Conservation (phyloP, 129 eudicot species). For the Escallonia herrerae region DNA sequence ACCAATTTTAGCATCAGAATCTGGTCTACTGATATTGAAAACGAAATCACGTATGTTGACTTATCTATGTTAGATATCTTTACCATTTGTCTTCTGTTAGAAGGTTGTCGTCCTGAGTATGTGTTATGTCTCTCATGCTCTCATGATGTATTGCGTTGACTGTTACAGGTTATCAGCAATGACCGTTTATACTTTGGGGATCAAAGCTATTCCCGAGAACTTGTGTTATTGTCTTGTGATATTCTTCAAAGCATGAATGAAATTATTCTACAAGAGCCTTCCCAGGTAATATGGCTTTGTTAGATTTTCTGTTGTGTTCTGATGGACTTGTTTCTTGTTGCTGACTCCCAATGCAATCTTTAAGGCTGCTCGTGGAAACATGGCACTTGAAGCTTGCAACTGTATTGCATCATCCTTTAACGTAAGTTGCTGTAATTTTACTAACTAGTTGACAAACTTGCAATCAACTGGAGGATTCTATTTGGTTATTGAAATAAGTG, state of each 20-base stretch:
- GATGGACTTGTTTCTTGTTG: conserved; percentile 2
- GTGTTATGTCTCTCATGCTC: neutral
- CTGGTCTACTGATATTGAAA: neutral
- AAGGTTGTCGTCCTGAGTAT: neutral
- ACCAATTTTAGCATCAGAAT: too few relatives aligned
- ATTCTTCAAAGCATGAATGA: conserved; percentile 35
- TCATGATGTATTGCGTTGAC: neutral
- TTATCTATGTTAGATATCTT: neutral
- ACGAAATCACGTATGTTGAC: neutral
- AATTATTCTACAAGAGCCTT: conserved; percentile 48
- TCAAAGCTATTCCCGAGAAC: conserved; percentile 34
- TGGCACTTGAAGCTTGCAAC: conserved; percentile 85
- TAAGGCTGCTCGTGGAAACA: conserved; percentile 66
- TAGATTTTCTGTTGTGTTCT: neutral
- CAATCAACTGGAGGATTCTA: neutral
- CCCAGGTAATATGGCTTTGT: conserved; percentile 32
- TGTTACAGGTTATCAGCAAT: conserved; percentile 48
- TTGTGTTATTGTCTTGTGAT: conserved; percentile 34
- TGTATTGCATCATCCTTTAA: conserved; percentile 42
- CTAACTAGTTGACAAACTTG: neutral
- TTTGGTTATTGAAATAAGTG: neutral
- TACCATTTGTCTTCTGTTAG: neutral
- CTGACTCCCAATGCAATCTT: conserved; percentile 10
- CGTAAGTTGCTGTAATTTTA: conserved; percentile 29
- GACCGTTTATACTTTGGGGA: conserved; percentile 43